phyloP scores from a whole-genome alignment of 2,329 filamentous ascomycete genomes.

The Talaromyces pinophilus region DNA sequence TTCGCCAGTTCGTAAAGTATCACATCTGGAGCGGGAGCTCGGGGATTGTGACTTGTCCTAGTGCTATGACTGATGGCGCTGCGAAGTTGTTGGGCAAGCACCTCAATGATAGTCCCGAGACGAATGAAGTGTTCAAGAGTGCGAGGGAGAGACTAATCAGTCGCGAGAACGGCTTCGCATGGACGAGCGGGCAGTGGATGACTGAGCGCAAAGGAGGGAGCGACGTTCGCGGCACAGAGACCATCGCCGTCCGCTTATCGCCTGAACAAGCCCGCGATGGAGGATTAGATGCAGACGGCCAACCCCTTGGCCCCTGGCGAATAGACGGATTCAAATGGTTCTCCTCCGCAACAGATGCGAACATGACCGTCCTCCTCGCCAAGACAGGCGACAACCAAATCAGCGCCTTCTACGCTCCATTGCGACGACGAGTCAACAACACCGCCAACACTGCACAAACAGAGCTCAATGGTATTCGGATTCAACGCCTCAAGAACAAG shows the following conservation, averaged over 20 bases:
- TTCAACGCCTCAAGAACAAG: conserved; percentile 71
- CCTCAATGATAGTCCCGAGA: conserved; percentile 23
- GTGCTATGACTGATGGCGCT: conserved; percentile 34
- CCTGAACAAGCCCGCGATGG: conserved; percentile 28
- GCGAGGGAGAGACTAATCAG: conserved; percentile 49
- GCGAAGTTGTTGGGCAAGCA: conserved; percentile 30
- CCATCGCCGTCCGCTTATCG: conserved; percentile 50
- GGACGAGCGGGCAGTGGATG: conserved; percentile 79
- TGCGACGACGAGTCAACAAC: no score
- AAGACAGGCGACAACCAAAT: conserved; percentile 55
- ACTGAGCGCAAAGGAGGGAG: conserved; percentile 69
- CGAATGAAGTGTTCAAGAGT: conserved; percentile 28
- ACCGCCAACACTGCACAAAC: conserved; percentile 11
- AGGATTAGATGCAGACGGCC: conserved; percentile 32
- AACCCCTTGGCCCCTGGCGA: conserved; percentile 58
- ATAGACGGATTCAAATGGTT: conserved; percentile 71
- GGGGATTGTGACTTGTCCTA: conserved; percentile 32
- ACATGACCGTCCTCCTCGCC: conserved; percentile 66
- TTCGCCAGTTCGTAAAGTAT: conserved; percentile 30
- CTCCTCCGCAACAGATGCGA: conserved; percentile 63
- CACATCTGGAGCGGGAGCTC: conserved; percentile 30
- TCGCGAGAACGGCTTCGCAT: conserved; percentile 54
- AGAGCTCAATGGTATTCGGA: conserved; percentile 66
- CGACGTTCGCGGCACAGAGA: conserved; percentile 69
- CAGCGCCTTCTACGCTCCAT: conserved; percentile 65